A percentile compares a stretch with the other conserved stretches of the same genome.
Evolutionary conservation across 177 flowering plant genomes (phyloP).

Genomic region (Vitis hybrid): DNA sequence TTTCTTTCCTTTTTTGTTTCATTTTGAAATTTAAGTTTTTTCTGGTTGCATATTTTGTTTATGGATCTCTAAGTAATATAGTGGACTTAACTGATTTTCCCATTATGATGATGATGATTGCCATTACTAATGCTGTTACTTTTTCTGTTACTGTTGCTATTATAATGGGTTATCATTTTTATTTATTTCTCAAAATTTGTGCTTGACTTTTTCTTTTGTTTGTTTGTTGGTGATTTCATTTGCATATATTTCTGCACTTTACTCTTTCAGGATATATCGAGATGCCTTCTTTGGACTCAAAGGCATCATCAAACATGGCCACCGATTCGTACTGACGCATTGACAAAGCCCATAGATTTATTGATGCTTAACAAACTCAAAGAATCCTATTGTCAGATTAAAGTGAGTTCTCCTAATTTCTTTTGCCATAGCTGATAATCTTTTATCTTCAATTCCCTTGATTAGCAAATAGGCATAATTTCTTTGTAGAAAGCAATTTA

Average conservation of each 20-base stretch:
- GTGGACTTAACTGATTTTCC: too few species aligned
- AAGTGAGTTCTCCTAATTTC: constrained; percentile 44
- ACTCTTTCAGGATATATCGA: constrained; percentile 81
- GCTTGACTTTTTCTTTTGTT: background rate
- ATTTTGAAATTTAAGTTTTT: too few species aligned
- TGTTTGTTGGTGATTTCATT: background rate
- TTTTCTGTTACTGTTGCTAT: too few species aligned
- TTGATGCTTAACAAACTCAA: constrained; percentile 87
- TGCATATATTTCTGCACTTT: background rate
- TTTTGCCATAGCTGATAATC: background rate
- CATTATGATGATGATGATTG: too few species aligned
- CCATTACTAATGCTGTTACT: too few species aligned
- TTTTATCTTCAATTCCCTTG: background rate
- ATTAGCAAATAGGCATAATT: background rate
- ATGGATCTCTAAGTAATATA: too few species aligned
- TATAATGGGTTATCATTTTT: too few species aligned
- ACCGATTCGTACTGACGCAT: constrained; percentile 68
- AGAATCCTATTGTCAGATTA: constrained; percentile 80
- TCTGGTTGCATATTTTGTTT: too few species aligned
- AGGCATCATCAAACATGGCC: constrained; percentile 98
- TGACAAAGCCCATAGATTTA: constrained; percentile 77
- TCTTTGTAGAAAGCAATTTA: background rate
- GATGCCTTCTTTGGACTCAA: constrained; percentile 97
- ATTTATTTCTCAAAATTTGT: too few species aligned
- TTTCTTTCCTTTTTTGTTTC: too few species aligned